phyloP scores from a whole-genome alignment of 208 protist species.

The Leishmania arabica region DNA sequence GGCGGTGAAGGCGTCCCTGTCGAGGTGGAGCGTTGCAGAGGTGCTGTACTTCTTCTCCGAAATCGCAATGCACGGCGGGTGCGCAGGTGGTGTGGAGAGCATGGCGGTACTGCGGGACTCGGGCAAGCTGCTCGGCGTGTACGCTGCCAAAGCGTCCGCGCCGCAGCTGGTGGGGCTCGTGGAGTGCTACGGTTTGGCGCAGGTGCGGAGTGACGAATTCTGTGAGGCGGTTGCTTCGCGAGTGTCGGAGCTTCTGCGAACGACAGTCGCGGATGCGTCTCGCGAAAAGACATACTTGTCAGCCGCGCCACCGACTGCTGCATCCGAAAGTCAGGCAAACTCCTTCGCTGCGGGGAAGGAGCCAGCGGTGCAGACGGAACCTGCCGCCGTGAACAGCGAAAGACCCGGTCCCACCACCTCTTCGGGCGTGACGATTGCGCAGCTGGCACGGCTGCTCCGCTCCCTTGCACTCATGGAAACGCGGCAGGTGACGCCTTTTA shows the following conservation, averaged over 20 bases:
- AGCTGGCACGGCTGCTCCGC: constrained; percentile 51
- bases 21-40: constrained; percentile 35
- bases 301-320: not conserved
- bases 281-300: constrained; percentile 1
- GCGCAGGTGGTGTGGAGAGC: constrained; percentile 25
- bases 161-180: constrained; percentile 65
- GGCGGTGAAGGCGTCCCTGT: constrained; percentile 23
- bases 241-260: constrained; percentile 33
- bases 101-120: constrained; percentile 57
- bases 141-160: constrained; percentile 58
- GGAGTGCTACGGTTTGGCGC: constrained; percentile 56
- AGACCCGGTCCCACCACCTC: not conserved
- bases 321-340: not conserved
- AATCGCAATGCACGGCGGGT: constrained; percentile 10
- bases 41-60: constrained; percentile 30
- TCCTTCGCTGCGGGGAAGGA: not conserved
- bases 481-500: constrained; percentile 50
- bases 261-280: constrained; percentile 2
- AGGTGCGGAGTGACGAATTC: constrained; percentile 77
- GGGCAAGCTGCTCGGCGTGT: constrained; percentile 42
- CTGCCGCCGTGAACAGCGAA: not conserved
- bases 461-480: constrained; percentile 70
- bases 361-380: too few species aligned
- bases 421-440: constrained; percentile 31
- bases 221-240: constrained; percentile 56